phyloP scores from a whole-genome alignment of 2,329 filamentous ascomycete genomes.

The Ceratocystiopsis sp. region DNA sequence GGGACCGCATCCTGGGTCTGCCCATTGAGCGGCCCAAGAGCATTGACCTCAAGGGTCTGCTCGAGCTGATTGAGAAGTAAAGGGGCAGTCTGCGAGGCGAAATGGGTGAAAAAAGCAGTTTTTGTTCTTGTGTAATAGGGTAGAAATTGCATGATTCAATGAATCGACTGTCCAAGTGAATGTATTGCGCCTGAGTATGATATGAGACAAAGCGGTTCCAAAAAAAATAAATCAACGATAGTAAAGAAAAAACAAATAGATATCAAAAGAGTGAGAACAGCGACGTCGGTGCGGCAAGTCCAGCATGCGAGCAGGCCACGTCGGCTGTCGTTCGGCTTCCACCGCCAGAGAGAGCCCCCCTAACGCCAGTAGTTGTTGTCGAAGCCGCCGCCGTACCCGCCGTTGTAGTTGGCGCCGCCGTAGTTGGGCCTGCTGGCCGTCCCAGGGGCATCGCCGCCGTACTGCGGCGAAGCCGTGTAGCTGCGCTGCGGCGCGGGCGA shows the following conservation, averaged over 20 bases:
- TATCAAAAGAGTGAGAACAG: too few relatives aligned
- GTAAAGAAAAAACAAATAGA: too few relatives aligned
- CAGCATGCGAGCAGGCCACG: neutral
- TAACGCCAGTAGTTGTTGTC: constrained; percentile 6
- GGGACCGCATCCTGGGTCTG: constrained; percentile 84
- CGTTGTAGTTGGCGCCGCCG: neutral
- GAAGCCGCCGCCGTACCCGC: neutral
- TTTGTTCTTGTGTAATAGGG: too few relatives aligned
- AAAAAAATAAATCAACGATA: too few relatives aligned
- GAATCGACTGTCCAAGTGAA: too few relatives aligned
- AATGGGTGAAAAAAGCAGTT: too few relatives aligned
- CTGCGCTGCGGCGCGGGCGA: constrained; percentile 5
- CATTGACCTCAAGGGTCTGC: constrained; percentile 76
- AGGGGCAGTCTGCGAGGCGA: neutral
- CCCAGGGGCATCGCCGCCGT: neutral
- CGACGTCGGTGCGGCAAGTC: neutral
- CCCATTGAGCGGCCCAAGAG: constrained; percentile 98
- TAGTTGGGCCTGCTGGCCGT: neutral
- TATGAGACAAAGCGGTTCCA: too few relatives aligned
- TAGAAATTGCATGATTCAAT: too few relatives aligned
- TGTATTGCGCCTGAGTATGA: too few relatives aligned
- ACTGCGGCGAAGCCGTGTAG: constrained; percentile 2
- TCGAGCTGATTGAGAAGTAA: constrained; percentile 42
- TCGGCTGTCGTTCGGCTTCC: too few relatives aligned
- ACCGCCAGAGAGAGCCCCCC: neutral